These are phyloP conservation scores for Brassica nigra DNA, from an alignment of 345 rosid genomes.

Conservation along the genomic window DNA sequence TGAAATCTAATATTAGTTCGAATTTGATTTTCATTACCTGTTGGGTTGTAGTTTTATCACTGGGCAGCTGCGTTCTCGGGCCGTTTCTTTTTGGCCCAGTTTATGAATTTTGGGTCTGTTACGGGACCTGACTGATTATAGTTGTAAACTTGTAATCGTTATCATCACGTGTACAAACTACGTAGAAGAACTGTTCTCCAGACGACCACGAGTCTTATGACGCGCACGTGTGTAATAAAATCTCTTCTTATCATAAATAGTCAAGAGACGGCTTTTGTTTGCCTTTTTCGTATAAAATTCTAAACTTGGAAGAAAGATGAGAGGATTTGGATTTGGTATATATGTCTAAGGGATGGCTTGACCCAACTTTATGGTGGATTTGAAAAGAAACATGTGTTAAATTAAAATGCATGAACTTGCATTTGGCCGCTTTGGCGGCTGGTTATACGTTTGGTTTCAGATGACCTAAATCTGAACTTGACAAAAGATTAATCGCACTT, in stretches of 20 bases:
- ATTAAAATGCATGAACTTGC: slow-evolving; percentile 34
- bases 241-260: slow-evolving; percentile 30
- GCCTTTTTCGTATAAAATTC: slow-evolving; percentile 3
- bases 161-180: slow-evolving; percentile 11
- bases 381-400: slow-evolving; percentile 11
- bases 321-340: slow-evolving; percentile 6
- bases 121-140: not conserved
- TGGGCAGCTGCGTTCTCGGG: not conserved
- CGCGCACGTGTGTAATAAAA: slow-evolving; percentile 30
- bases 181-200: not conserved
- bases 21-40: not conserved
- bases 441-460: slow-evolving; percentile 23
- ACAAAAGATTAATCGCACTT: slow-evolving; percentile 18
- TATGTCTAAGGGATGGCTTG: slow-evolving; percentile 24
- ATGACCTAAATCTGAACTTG: slow-evolving; percentile 10
- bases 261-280: slow-evolving; percentile 27
- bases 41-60: not conserved
- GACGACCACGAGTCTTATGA: not conserved
- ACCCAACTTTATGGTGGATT: slow-evolving; percentile 1
- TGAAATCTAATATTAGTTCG: not conserved
- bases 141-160: not conserved
- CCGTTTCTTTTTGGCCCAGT: not conserved
- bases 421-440: slow-evolving; percentile 36
- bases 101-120: not conserved
- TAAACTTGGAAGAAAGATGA: not conserved